phyloP scores from a whole-genome alignment of 2,329 filamentous ascomycete genomes.

The Nannizziopsis arthrosporioides region DNA sequence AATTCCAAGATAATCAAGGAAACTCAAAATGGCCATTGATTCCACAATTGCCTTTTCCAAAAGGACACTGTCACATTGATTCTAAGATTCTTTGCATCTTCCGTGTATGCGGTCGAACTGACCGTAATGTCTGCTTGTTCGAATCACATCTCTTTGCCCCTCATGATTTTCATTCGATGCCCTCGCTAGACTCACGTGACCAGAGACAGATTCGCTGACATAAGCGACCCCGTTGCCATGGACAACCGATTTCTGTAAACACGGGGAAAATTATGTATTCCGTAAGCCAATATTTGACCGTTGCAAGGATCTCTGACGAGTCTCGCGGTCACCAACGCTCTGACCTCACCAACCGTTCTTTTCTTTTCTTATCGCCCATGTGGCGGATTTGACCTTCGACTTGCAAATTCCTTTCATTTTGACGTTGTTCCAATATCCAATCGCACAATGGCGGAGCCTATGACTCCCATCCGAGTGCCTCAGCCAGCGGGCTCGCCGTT shows the following conservation, averaged over 20 bases:
- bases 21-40: no score
- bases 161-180: neutral
- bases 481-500: slow-evolving; percentile 27
- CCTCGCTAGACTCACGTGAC: neutral
- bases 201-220: neutral
- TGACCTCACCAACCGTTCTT: neutral
- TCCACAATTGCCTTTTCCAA: no score
- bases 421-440: neutral
- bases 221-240: neutral
- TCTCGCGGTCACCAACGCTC: neutral
- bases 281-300: neutral
- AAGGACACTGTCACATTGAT: no score
- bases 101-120: no score
- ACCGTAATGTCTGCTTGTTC: no score
- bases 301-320: neutral
- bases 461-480: slow-evolving; percentile 15
- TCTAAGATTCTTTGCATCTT: no score
- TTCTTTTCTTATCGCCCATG: neutral
- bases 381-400: neutral
- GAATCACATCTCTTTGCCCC: neutral
- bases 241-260: neutral
- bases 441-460: neutral
- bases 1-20: no score
- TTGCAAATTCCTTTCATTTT: neutral
- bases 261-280: neutral